A percentile compares a stretch with the other conserved stretches of the same genome.
These are phyloP conservation scores for Drechslerella dactyloides DNA, from an alignment of 2,329 filamentous ascomycete genomes.

Conservation along the genomic window DNA sequence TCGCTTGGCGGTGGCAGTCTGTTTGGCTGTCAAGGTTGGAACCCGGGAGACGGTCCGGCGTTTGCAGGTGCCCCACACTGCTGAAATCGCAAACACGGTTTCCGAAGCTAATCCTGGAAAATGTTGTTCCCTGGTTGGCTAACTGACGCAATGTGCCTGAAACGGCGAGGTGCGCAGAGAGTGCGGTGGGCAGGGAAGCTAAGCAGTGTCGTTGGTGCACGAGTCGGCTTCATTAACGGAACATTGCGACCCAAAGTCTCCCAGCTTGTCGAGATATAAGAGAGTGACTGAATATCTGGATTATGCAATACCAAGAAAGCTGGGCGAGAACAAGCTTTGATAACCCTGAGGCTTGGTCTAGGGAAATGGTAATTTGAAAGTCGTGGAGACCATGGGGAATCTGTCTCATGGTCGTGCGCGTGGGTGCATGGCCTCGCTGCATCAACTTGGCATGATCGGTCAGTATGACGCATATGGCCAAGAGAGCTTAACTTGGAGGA, in stretches of 20 bases:
- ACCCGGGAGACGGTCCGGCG: constrained; percentile 46
- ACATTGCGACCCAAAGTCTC: constrained; percentile 16
- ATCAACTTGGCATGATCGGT: background rate
- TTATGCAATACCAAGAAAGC: background rate
- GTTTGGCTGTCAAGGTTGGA: constrained; percentile 15
- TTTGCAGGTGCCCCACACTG: constrained; percentile 35
- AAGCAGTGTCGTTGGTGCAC: constrained; percentile 40
- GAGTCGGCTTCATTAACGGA: constrained; percentile 27
- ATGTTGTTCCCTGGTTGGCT: constrained; percentile 12
- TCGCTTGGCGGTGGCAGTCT: constrained; percentile 35
- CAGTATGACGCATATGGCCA: background rate
- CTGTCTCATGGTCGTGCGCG: background rate
- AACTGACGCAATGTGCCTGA: background rate
- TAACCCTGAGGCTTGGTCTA: background rate
- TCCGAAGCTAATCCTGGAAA: background rate
- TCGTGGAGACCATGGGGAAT: background rate
- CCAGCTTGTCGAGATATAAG: background rate
- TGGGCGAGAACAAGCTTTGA: background rate
- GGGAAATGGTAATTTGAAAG: background rate
- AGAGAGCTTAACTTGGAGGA: constrained; percentile 12
- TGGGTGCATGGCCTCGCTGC: background rate
- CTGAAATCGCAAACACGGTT: constrained; percentile 13
- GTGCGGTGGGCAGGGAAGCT: too few relatives aligned
- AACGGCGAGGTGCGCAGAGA: constrained; percentile 9
- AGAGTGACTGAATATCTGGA: background rate